These are phyloP conservation scores for Sporobolomyces phaffii DNA, from an alignment of 768 basidiomycete species.

Conservation along the genomic window DNA sequence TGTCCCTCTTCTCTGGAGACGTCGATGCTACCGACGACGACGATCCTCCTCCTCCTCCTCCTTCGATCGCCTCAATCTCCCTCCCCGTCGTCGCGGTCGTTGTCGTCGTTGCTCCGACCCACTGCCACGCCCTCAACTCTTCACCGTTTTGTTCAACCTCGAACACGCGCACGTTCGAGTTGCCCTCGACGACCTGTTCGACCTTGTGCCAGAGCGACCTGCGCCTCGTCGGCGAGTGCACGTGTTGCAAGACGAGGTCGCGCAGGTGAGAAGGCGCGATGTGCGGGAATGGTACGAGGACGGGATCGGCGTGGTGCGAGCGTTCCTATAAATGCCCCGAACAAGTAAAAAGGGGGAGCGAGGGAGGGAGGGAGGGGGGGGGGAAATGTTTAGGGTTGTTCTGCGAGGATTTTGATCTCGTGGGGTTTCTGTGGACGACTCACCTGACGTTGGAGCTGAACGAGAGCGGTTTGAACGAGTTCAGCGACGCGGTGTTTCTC, in stretches of 20 bases:
- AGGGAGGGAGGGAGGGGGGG: too few species aligned
- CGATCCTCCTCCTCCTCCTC: not conserved
- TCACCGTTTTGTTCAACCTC: constrained; percentile 80
- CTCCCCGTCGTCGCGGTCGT: too few species aligned
- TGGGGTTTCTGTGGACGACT: too few species aligned
- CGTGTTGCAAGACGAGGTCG: constrained; percentile 73
- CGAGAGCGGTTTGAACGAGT: constrained; percentile 37
- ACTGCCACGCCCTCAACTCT: constrained; percentile 83
- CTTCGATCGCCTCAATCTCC: not conserved
- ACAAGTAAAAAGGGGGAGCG: not conserved
- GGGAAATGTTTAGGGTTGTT: too few species aligned
- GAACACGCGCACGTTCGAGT: constrained; percentile 80
- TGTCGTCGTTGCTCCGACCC: constrained; percentile 66
- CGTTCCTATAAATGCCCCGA: constrained; percentile 54
- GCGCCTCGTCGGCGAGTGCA: constrained; percentile 60
- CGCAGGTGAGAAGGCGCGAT: constrained; percentile 80
- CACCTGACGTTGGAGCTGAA: constrained; percentile 36
- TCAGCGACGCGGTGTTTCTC: constrained; percentile 36
- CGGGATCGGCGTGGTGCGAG: constrained; percentile 73
- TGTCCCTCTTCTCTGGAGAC: constrained; percentile 6
- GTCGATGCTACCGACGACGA: not conserved
- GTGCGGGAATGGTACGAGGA: constrained; percentile 66
- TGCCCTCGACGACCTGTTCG: constrained; percentile 76
- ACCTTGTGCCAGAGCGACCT: constrained; percentile 75
- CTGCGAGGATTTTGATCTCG: too few species aligned